Evolutionary conservation across 768 basidiomycete species (phyloP).

Genomic region (Xerocomus potaroensis): DNA sequence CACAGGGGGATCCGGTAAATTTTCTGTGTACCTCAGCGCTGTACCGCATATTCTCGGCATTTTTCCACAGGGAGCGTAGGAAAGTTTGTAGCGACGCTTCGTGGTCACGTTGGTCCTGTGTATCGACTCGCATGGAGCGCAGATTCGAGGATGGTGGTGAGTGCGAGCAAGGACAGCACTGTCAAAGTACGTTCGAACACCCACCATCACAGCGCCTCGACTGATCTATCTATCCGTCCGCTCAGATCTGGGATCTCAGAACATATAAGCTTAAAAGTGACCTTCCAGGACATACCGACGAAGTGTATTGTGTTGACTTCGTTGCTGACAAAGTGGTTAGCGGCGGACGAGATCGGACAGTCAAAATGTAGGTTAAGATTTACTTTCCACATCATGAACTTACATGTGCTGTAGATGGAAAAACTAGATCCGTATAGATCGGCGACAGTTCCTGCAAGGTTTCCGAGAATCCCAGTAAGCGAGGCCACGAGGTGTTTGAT

Average conservation of each 20-base stretch:
- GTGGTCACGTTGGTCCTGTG: slow-evolving; percentile 93
- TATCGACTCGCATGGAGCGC: slow-evolving; percentile 95
- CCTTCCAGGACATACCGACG: slow-evolving; percentile 93
- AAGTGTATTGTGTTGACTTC: slow-evolving; percentile 99
- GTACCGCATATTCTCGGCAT: neutral
- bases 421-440: slow-evolving; percentile 16
- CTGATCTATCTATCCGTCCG: neutral
- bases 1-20: slow-evolving; percentile 43
- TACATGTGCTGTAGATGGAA: slow-evolving; percentile 25
- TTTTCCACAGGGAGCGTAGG: slow-evolving; percentile 49
- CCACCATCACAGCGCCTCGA: no score
- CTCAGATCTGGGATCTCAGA: slow-evolving; percentile 88
- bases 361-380: slow-evolving; percentile 76
- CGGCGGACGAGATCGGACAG: slow-evolving; percentile 86
- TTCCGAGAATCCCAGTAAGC: neutral
- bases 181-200: slow-evolving; percentile 69
- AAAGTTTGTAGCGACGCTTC: slow-evolving; percentile 84
- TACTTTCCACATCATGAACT: neutral
- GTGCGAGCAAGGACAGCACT: slow-evolving; percentile 94
- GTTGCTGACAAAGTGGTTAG: slow-evolving; percentile 99
- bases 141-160: slow-evolving; percentile 87
- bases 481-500: neutral
- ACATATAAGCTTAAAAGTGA: slow-evolving; percentile 94
- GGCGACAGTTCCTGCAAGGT: neutral
- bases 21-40: neutral